phyloP scores from a whole-genome alignment of 352 stramenopile species.

The Globisporangium spiculum region DNA sequence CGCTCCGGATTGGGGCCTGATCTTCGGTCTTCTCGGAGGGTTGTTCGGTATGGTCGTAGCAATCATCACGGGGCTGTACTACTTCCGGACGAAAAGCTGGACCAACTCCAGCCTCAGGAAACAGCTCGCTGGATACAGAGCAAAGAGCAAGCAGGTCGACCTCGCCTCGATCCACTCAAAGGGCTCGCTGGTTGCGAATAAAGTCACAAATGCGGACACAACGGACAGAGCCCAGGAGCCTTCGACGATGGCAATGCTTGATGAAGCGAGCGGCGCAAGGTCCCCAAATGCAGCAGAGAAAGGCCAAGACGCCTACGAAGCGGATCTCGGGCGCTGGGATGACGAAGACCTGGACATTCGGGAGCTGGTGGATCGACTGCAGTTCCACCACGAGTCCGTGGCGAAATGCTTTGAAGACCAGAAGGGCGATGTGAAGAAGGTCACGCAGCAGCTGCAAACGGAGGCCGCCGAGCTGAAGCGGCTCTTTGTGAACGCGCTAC shows the following conservation, averaged over 20 bases:
- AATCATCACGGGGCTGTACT: slow-evolving; percentile 78
- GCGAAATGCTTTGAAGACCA: slow-evolving; percentile 74
- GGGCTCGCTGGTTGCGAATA: slow-evolving; percentile 53
- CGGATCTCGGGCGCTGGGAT: slow-evolving; percentile 63
- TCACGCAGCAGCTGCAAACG: slow-evolving; percentile 64
- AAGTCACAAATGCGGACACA: slow-evolving; percentile 3
- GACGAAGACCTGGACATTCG: slow-evolving; percentile 75
- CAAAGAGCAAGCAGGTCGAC: slow-evolving; percentile 53
- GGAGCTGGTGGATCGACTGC: slow-evolving; percentile 69
- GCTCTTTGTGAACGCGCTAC: slow-evolving; percentile 55
- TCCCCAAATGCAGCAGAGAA: background rate
- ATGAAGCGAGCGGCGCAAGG: background rate
- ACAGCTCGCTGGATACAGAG: slow-evolving; percentile 39
- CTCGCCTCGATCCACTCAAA: slow-evolving; percentile 67
- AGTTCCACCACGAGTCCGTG: slow-evolving; percentile 77
- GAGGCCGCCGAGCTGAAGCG: slow-evolving; percentile 68
- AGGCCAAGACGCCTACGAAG: slow-evolving; percentile 27
- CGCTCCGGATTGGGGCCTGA: slow-evolving; percentile 86
- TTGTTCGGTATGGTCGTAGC: slow-evolving; percentile 72
- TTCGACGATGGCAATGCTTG: slow-evolving; percentile 1
- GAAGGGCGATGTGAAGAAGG: slow-evolving; percentile 54
- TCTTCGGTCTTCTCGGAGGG: slow-evolving; percentile 69
- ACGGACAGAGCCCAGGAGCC: background rate
- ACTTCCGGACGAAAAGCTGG: slow-evolving; percentile 85
- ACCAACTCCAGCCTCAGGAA: slow-evolving; percentile 34